Base-by-base conservation (phyloP, 2,329 filamentous ascomycete genomes). In the Fusarium annulatum region DNA sequence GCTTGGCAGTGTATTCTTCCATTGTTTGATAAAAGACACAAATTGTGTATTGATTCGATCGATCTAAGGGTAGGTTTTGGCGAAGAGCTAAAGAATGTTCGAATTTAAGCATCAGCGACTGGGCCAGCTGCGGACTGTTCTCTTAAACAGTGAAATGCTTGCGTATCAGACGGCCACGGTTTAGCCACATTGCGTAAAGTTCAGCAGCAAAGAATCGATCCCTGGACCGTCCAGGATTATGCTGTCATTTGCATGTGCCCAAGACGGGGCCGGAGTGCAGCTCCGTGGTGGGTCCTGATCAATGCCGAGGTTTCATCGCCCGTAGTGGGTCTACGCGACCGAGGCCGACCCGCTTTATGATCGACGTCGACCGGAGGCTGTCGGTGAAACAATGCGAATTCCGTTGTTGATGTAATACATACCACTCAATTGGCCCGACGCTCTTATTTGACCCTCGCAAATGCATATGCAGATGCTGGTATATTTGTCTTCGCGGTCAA, bases 231-330 rank as follows among this genome's bases (percentile, higher is more conserved):
- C 14, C 4, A 58, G 12, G 52, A n/a, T 30, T 4, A 41, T 41
- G 34, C 36, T 36, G 19, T 3, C 26, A 28, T 30, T 26, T 41
- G 7, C 36, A 55, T 39, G n/a, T 26, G 36, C n/a, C 59, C 34
- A 41, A 34, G 39, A 43, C 43, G 26, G 45, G 62, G 45, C 64
- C 62, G 64, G 46, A 66, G 7, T 21, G 9, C 8, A 41, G 28
- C 38, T 39, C 53, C 53, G 53, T 42, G 38, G 34, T 42, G 41
- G 41, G 19, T 3, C 39, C 10, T 4, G 16, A 23, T 5, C 9
- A 26, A 43, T 61, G 11, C 63, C 64, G 64, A 67, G 57, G 64
- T 33, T 58, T 57, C 19, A 46, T 23, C 38, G 21, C 23, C 64
- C 63, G 28, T 39, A 10, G 33, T 60, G 62, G 62, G 33, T 15